A percentile compares a stretch with the other conserved stretches of the same genome.
Evolutionary conservation across 257 asterid species (phyloP).

Genomic region (Ajuga chamaepitys): DNA sequence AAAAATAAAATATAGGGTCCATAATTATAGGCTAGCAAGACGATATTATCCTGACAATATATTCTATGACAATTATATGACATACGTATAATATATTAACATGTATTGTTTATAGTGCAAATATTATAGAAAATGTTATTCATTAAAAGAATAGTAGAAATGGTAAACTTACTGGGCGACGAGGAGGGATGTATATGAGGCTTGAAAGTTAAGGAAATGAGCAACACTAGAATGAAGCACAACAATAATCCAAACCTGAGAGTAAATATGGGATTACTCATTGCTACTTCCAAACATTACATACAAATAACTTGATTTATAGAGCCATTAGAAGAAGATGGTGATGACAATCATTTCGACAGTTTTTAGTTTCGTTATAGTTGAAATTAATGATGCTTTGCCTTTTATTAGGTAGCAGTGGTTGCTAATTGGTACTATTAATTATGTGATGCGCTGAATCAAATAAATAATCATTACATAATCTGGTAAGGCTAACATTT

Average conservation of each 20-base stretch:
- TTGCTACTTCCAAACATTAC: constrained; percentile 11
- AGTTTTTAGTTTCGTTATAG: neutral
- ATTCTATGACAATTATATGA: too few species aligned
- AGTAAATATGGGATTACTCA: constrained; percentile 61
- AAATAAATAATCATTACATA: too few species aligned
- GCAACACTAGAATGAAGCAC: constrained; percentile 25
- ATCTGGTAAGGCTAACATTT: too few species aligned
- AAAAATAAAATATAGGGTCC: too few species aligned
- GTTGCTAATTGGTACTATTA: neutral
- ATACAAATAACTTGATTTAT: neutral
- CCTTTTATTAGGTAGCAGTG: neutral
- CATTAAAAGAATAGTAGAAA: too few species aligned
- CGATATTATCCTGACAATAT: too few species aligned
- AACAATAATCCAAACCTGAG: constrained; percentile 32
- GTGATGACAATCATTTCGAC: neutral
- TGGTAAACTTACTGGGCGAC: too few species aligned
- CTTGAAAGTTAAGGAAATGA: constrained; percentile 32
- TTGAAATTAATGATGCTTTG: neutral
- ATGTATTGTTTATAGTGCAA: too few species aligned
- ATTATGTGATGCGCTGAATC: neutral
- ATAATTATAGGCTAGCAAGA: too few species aligned
- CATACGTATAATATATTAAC: too few species aligned
- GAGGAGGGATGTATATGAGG: constrained; percentile 24
- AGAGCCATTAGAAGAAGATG: neutral
- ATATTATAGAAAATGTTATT: too few species aligned